Evolutionary conservation across 2,329 filamentous ascomycete genomes (phyloP).

Genomic region (Leptographium wingfieldii): DNA sequence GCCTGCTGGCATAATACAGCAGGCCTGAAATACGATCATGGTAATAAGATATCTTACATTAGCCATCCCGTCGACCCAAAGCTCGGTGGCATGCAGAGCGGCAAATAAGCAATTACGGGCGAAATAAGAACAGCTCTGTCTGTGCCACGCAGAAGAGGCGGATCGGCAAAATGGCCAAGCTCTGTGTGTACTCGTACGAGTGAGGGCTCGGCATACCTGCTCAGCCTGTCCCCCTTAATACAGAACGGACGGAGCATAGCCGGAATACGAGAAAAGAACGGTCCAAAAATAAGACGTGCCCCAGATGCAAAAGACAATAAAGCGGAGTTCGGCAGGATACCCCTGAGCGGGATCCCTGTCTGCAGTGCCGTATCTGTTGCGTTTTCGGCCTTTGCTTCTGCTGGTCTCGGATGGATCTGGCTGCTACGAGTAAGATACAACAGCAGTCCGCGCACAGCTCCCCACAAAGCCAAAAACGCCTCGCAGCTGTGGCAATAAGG

Average conservation of each 20-base stretch:
- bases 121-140: too few species aligned
- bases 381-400: too few species aligned
- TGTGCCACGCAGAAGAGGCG: too few species aligned
- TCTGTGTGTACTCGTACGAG: too few species aligned
- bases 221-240: neutral
- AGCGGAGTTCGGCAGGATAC: neutral
- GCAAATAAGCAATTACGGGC: too few species aligned
- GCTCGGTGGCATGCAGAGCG: too few species aligned
- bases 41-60: too few species aligned
- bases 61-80: too few species aligned
- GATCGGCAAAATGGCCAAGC: too few species aligned
- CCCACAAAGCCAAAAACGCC: neutral
- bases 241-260: neutral
- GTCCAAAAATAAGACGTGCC: neutral
- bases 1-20: too few species aligned
- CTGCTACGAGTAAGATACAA: neutral
- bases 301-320: neutral
- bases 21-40: too few species aligned
- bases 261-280: neutral
- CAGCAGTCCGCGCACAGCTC: neutral
- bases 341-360: neutral
- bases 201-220: too few species aligned
- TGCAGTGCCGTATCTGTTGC: neutral
- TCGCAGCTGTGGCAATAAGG: neutral
- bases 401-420: neutral